phyloP scores from a whole-genome alignment of 2,329 filamentous ascomycete species.

The Sarocladiaceae sp. region DNA sequence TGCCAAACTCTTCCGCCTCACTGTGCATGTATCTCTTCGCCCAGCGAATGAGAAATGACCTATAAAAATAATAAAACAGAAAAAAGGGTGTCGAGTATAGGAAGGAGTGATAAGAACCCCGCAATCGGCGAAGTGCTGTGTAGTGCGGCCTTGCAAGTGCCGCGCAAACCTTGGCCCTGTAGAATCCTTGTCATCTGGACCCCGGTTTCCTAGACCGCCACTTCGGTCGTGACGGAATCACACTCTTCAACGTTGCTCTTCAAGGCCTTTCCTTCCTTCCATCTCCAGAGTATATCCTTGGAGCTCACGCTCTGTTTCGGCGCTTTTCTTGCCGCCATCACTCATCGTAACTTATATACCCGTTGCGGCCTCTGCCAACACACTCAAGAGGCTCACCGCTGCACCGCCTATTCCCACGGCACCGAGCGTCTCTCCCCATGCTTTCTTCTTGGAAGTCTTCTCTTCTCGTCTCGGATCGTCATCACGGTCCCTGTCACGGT shows the following conservation, averaged over 20 bases:
- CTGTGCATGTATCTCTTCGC: not conserved
- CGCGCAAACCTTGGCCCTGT: not conserved
- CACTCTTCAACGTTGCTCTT: too few species aligned
- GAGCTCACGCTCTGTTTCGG: not conserved
- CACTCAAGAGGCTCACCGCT: conserved; percentile 53
- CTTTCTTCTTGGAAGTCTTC: conserved; percentile 36
- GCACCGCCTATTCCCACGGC: conserved; percentile 58
- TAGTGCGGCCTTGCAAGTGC: too few species aligned
- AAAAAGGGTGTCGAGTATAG: not conserved
- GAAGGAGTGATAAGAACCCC: too few species aligned
- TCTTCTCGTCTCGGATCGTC: conserved; percentile 25
- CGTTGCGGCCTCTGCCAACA: conserved; percentile 52
- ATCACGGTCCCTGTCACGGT: conserved; percentile 17
- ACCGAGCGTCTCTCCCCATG: conserved; percentile 49
- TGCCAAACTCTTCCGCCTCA: not conserved
- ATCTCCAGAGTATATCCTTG: too few species aligned
- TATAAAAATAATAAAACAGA: not conserved
- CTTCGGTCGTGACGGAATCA: not conserved
- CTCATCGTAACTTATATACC: conserved; percentile 17
- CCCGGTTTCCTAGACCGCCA: not conserved
- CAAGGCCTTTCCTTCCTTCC: not conserved
- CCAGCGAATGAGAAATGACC: not conserved
- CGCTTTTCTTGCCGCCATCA: not conserved
- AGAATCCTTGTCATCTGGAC: not conserved
- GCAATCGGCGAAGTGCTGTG: too few species aligned